Base-by-base conservation (phyloP, 2,329 filamentous ascomycete species). In the Curvularia sp. region DNA sequence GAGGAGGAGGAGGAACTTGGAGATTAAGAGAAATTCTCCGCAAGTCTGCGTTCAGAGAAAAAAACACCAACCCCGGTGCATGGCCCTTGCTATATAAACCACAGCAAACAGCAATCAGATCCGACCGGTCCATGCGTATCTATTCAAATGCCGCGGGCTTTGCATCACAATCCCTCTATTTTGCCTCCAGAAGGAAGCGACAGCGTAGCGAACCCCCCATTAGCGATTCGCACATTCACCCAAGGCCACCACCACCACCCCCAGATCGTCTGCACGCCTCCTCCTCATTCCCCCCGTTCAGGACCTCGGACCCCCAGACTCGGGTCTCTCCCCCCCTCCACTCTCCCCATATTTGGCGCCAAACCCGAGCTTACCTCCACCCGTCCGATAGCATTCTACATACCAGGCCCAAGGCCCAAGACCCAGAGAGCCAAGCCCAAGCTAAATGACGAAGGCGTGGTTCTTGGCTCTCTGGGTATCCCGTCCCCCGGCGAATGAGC, bases 1-100 rank as follows among this genome's bases (percentile, higher is more conserved):
- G 38, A 56, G 13, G 35, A 55, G 53, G 48, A 57, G 58, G 30
- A 31, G 30, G 9, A 61, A 39, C 31, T 20, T 33, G 31, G 53
- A 28, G 26, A 28, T 24, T 24, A 28, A 28, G 26, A 28, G 26
- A 44, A 60, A 49, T 49, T 48, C 65, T 66, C 66, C 58, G 64
- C 67, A 69, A 60, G 64, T 64, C 53, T 59, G 61, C 43, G 42
- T 31, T 62, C 63, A 54, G 63, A 46, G 3, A 48, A 53, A 48
- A 52, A 43, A 52, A 47, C 39, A 41, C n/a, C 26, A 28, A 31
- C 30, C 30, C 30, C 9, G 30, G 44, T 57, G 53, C 52, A 62
- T 39, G 26, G 35, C 41, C 22, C 50, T 63, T 65, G 64, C 66
- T 70, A 71, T 69, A 69, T 70, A 57, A 71, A 35, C 33, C 3